Conservation (phyloP, 495 filamentous ascomycete species). For the Xylaria curta region DNA sequence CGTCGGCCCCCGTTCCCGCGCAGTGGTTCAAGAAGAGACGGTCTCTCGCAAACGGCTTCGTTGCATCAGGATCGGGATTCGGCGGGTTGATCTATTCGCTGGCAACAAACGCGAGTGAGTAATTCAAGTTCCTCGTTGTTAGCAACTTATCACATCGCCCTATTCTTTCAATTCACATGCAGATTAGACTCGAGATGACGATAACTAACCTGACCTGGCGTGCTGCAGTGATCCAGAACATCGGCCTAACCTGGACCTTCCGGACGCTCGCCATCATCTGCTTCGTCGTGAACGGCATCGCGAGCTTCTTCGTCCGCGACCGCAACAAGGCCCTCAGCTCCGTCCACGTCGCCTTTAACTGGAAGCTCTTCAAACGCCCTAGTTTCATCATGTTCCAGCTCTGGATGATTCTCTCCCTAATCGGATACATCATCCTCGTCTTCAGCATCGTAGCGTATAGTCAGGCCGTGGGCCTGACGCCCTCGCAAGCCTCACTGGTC, state of each 20-base stretch:
- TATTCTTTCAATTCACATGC: not conserved
- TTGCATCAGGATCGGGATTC: slow-evolving; percentile 74
- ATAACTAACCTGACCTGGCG: not conserved
- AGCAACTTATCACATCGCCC: not conserved
- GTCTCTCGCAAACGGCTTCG: slow-evolving; percentile 75
- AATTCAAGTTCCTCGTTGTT: slow-evolving; percentile 32
- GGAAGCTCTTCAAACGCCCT: slow-evolving; percentile 62
- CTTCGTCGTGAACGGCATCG: slow-evolving; percentile 64
- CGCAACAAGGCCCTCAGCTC: slow-evolving; percentile 72
- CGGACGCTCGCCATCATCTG: slow-evolving; percentile 68
- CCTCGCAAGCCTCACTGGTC: slow-evolving; percentile 71
- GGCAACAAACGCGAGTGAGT: slow-evolving; percentile 56
- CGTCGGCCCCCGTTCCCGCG: slow-evolving; percentile 70
- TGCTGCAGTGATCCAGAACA: slow-evolving; percentile 55
- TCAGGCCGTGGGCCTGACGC: slow-evolving; percentile 64
- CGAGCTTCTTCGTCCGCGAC: slow-evolving; percentile 65
- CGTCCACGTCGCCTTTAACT: slow-evolving; percentile 67
- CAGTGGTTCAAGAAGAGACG: slow-evolving; percentile 80
- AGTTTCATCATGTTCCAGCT: slow-evolving; percentile 69
- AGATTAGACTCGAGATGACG: no score
- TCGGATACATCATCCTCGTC: slow-evolving; percentile 74
- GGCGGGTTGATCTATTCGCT: slow-evolving; percentile 70
- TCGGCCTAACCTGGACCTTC: slow-evolving; percentile 70
- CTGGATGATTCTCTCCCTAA: slow-evolving; percentile 74
- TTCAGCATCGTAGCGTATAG: slow-evolving; percentile 78